Conservation (phyloP, 2,329 filamentous ascomycete genomes). For the Apiospora sp. region DNA sequence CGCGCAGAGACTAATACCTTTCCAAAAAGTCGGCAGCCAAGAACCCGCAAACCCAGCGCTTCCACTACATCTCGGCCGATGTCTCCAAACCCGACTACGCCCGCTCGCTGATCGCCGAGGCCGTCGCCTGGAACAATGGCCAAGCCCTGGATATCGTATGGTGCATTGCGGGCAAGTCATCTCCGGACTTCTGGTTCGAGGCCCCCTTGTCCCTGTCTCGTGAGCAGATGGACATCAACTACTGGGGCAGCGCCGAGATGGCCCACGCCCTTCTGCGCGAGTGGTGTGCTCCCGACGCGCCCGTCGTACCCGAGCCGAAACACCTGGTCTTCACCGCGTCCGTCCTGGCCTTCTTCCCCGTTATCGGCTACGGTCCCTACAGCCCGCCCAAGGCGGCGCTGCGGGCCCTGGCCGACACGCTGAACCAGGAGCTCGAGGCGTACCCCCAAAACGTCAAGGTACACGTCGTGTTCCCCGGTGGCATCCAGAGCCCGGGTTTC, state of each 20-base stretch:
- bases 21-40: slow-evolving; percentile 67
- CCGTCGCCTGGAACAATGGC: slow-evolving; percentile 80
- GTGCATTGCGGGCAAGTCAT: slow-evolving; percentile 82
- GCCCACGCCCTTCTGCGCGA: slow-evolving; percentile 78
- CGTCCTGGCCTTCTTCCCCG: slow-evolving; percentile 74
- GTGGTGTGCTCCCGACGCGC: slow-evolving; percentile 69
- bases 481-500: slow-evolving; percentile 79
- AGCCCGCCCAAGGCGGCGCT: slow-evolving; percentile 86
- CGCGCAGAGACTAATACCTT: slow-evolving; percentile 11
- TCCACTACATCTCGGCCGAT: slow-evolving; percentile 86
- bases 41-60: slow-evolving; percentile 73
- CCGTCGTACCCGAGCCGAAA: slow-evolving; percentile 60
- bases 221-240: slow-evolving; percentile 91
- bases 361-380: slow-evolving; percentile 87
- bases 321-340: slow-evolving; percentile 92
- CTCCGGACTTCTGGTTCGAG: slow-evolving; percentile 81
- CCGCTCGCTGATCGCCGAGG: slow-evolving; percentile 72
- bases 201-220: slow-evolving; percentile 71
- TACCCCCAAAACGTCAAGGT: slow-evolving; percentile 86
- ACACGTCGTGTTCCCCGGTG: slow-evolving; percentile 84
- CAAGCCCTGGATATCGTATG: slow-evolving; percentile 84
- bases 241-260: slow-evolving; percentile 86
- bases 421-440: slow-evolving; percentile 83
- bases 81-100: slow-evolving; percentile 77
- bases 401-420: slow-evolving; percentile 80